Base-by-base conservation (phyloP, 306 rosid genomes). In the Mimosa pudica region DNA sequence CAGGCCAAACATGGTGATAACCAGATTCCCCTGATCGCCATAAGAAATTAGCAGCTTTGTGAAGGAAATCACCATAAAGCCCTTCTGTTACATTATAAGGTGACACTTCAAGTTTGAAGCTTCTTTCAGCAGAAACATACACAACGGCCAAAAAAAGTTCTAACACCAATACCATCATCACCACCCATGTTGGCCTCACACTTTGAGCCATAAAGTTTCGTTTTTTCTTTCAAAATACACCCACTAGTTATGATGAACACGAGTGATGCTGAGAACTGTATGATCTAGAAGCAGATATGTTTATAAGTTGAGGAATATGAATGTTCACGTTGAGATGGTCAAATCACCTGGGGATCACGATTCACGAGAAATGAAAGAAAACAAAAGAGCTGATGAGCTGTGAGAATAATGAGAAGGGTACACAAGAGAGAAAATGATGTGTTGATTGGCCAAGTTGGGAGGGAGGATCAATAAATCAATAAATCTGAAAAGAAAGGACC, bases 1-100 rank as follows among this genome's bases (percentile, higher is more conserved):
- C 98, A 85, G 98, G 98, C 98, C 98, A 93, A 24, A 87, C 90
- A 69, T 90, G 98, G 10, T 81, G 82, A 73, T 93, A 93, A 35
- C 95, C 91, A 0, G 90, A 71, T 47, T 75, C 76, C 5, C 67
- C 82, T 2, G 97, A 35, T 60, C 88, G 92, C 98, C 97, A 93
- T 48, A 93, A 73, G 92, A 93, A 93, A 83, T 81, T 86, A n/a
- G 81, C 57, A 62, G 91, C 90, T 81, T 41, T 81, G 57, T 6
- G 76, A 55, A 93, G 80, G 74, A 76, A 81, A 84, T 35, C 81
- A 11, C 83, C 49, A 42, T 62, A 80, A 24, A 30, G n/a, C 6
- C 71, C 58, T 38, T 30, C 71, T 0, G 86, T 77, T 46, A 61
- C 93, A 5, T 88, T 79, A 41, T 82, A 78, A 61, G 66, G 60